Conservation (phyloP, 2,329 filamentous ascomycete species). For the Xylaria sp. region DNA sequence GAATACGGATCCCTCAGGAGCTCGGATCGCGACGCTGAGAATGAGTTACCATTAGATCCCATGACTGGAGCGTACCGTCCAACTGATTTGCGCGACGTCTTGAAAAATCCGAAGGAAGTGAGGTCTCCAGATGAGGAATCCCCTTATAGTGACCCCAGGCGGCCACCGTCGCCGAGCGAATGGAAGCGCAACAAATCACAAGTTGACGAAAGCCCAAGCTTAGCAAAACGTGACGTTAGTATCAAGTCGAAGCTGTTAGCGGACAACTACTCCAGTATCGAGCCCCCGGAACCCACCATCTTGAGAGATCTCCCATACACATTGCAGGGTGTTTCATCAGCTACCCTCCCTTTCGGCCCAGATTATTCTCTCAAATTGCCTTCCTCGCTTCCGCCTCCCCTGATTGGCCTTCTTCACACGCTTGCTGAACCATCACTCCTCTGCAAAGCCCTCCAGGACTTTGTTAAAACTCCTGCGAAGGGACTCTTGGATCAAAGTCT, state of each 20-base stretch:
- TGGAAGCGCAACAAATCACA: conserved; percentile 40
- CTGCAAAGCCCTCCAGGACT: conserved; percentile 79
- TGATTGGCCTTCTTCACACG: conserved; percentile 85
- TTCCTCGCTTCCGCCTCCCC: conserved; percentile 76
- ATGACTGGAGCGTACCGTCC: conserved; percentile 34
- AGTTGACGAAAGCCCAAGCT: conserved; percentile 26
- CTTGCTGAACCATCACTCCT: conserved; percentile 93
- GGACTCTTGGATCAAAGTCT: conserved; percentile 93
- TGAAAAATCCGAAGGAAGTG: conserved; percentile 38
- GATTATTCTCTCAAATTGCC: conserved; percentile 77
- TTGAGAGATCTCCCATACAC: conserved; percentile 89
- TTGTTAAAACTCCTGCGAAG: conserved; percentile 79
- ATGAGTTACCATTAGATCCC: conserved; percentile 23
- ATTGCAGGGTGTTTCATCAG: conserved; percentile 87
- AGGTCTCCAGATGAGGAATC: conserved; percentile 33
- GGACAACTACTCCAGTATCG: conserved; percentile 60
- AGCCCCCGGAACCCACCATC: conserved; percentile 69
- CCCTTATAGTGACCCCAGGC: conserved; percentile 11
- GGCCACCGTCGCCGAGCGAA: conserved; percentile 31
- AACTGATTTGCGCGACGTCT: conserved; percentile 39
- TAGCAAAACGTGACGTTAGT: conserved; percentile 55
- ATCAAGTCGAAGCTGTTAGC: conserved; percentile 64
- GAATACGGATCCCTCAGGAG: conserved; percentile 34
- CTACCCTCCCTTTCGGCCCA: conserved; percentile 77
- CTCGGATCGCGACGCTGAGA: conserved; percentile 31